A percentile compares a stretch with the other conserved stretches of the same genome.
Evolutionary conservation across 2,329 filamentous ascomycete genomes (phyloP).

Genomic region (Hirsutella rhossiliensis): DNA sequence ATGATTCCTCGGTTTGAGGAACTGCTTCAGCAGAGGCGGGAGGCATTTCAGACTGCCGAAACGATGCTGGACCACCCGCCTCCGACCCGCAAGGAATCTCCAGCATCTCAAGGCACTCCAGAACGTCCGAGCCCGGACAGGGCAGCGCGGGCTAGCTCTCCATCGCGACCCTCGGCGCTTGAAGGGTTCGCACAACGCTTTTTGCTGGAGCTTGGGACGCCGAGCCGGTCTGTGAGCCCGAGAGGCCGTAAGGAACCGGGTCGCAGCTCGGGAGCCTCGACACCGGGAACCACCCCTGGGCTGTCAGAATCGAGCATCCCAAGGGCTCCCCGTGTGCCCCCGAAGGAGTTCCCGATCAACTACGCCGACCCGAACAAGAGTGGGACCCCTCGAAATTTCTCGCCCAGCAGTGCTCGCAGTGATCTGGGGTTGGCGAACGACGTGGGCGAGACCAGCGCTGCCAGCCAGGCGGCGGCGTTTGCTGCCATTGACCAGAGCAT

Average conservation of each 20-base stretch:
- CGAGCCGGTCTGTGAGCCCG: conserved; percentile 37
- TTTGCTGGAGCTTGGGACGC: conserved; percentile 45
- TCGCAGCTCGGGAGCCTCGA: conserved; percentile 18
- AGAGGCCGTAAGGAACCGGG: conserved; percentile 35
- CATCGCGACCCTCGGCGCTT: conserved; percentile 39
- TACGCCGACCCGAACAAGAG: conserved; percentile 20
- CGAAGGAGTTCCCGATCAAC: conserved; percentile 29
- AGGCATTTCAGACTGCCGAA: conserved; percentile 51
- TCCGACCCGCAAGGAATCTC: conserved; percentile 15
- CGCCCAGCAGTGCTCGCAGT: conserved; percentile 22
- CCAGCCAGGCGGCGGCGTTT: conserved; percentile 46
- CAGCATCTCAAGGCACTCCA: conserved; percentile 19
- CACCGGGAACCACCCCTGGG: conserved; percentile 11
- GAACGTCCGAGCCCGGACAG: conserved; percentile 33
- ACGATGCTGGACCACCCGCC: conserved; percentile 26
- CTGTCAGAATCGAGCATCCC: conserved; percentile 12
- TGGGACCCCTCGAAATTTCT: conserved; percentile 25
- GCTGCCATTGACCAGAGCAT: conserved; percentile 54
- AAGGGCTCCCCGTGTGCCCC: conserved; percentile 22
- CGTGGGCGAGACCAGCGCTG: conserved; percentile 20
- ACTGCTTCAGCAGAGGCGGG: conserved; percentile 51
- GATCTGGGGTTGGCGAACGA: conserved; percentile 8
- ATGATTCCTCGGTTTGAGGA: conserved; percentile 63
- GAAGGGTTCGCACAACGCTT: conserved; percentile 53
- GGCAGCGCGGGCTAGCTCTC: conserved; percentile 33